phyloP scores from a whole-genome alignment of 1,284 basidiomycete genomes.

The Apiotrichum domesticum region DNA sequence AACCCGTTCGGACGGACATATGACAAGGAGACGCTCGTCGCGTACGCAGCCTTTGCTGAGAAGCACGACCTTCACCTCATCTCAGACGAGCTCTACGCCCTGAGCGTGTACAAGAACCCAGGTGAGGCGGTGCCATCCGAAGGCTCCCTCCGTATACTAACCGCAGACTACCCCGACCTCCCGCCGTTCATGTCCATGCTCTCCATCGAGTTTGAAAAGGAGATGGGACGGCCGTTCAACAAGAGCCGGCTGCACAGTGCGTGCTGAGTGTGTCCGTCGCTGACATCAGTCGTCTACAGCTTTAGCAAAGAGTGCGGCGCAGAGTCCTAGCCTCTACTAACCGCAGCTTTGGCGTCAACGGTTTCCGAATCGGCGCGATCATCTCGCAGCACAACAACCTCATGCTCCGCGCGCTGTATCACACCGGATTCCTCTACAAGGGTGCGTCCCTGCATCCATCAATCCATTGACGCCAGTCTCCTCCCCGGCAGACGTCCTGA shows the following conservation, averaged over 20 bases:
- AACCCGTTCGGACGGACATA: conserved; percentile 47
- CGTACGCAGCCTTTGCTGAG: conserved; percentile 47
- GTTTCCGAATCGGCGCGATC: conserved; percentile 44
- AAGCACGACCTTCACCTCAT: conserved; percentile 47
- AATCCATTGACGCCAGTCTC: conserved; percentile 24
- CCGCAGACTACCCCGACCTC: conserved; percentile 26
- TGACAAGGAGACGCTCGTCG: conserved; percentile 42
- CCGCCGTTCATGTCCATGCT: conserved; percentile 45
- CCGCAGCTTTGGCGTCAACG: conserved; percentile 47
- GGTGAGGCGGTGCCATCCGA: conserved; percentile 16
- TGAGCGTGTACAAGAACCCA: conserved; percentile 42
- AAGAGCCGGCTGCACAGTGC: conserved; percentile 42
- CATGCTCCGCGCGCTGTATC: conserved; percentile 40
- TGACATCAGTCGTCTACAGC: conserved; percentile 35
- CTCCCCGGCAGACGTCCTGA: conserved; percentile 41
- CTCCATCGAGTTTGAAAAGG: conserved; percentile 44
- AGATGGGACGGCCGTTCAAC: conserved; percentile 42
- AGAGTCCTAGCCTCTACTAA: background rate
- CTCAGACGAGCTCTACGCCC: conserved; percentile 49
- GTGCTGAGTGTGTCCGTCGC: conserved; percentile 1
- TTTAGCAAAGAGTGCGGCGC: conserved; percentile 45
- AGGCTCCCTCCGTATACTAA: background rate
- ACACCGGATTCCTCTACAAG: conserved; percentile 40
- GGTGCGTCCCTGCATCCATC: conserved; percentile 17
- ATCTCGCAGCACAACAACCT: conserved; percentile 46